These are phyloP conservation scores for Clarkia xantiana DNA, from an alignment of 345 rosid species.

Conservation along the genomic window DNA sequence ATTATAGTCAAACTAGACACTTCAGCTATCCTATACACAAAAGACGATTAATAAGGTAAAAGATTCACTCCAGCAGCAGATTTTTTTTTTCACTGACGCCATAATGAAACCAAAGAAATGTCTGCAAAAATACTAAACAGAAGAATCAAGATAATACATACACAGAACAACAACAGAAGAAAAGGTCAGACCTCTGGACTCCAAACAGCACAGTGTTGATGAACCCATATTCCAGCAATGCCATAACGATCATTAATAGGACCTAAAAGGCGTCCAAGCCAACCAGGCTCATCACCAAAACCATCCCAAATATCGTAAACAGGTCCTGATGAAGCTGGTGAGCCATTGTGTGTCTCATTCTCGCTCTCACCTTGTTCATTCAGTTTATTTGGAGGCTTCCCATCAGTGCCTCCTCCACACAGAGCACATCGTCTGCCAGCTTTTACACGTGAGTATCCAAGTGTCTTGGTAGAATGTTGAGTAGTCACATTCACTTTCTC, in stretches of 20 bases:
- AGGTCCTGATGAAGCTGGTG: constrained; percentile 26
- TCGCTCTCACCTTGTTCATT: constrained; percentile 69
- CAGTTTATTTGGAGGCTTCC: constrained; percentile 69
- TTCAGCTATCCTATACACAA: too few relatives aligned
- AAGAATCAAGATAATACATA: too few relatives aligned
- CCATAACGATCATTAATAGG: constrained; percentile 13
- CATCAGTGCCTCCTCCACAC: constrained; percentile 93
- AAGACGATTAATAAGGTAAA: too few relatives aligned
- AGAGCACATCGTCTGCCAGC: constrained; percentile 86
- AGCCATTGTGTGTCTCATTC: constrained; percentile 57
- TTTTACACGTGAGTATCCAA: constrained; percentile 36
- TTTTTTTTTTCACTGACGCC: too few relatives aligned
- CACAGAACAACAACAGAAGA: too few relatives aligned
- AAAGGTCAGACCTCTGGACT: constrained; percentile 32
- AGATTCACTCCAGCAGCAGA: too few relatives aligned
- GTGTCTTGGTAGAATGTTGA: constrained; percentile 11
- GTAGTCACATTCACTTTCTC: constrained; percentile 8
- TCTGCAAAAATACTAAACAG: too few relatives aligned
- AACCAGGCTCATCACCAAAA: constrained; percentile 15
- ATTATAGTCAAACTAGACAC: too few relatives aligned
- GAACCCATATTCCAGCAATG: too few relatives aligned
- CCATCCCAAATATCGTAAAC: constrained; percentile 41
- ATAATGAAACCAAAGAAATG: too few relatives aligned
- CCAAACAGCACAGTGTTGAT: too few relatives aligned
- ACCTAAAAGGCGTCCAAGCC: too few relatives aligned